Conservation (phyloP, 768 basidiomycete genomes). For the Amanita polypyramis region DNA sequence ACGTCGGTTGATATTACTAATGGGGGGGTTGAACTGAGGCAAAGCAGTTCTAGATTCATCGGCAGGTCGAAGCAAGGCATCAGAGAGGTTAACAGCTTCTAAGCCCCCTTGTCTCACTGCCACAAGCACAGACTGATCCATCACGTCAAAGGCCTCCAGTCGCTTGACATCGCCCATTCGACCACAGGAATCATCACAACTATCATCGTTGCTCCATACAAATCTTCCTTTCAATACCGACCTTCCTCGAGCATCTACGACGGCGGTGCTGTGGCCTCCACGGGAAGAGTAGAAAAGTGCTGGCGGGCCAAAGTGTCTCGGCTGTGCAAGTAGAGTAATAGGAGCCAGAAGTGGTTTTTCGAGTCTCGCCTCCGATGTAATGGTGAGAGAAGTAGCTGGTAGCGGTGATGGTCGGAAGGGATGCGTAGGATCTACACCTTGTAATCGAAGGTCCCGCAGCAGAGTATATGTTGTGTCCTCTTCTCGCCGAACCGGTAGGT, state of each 20-base stretch:
- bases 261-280: constrained; percentile 83
- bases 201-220: constrained; percentile 65
- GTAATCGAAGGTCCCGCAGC: constrained; percentile 65
- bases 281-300: constrained; percentile 81
- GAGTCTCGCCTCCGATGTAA: constrained; percentile 10
- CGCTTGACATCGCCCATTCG: constrained; percentile 78
- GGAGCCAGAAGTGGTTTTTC: constrained; percentile 58
- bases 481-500: constrained; percentile 72
- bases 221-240: constrained; percentile 78
- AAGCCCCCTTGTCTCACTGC: constrained; percentile 83
- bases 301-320: constrained; percentile 78
- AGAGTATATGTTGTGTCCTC: constrained; percentile 59
- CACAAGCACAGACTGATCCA: constrained; percentile 66
- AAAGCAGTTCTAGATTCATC: constrained; percentile 66
- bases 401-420: constrained; percentile 53
- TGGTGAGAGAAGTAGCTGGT: constrained; percentile 18
- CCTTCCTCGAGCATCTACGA: constrained; percentile 78
- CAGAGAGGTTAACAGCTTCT: constrained; percentile 71
- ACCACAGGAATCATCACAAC: constrained; percentile 26
- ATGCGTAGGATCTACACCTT: constrained; percentile 72
- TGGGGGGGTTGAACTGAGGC: constrained; percentile 60
- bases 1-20: constrained; percentile 54
- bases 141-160: constrained; percentile 72
- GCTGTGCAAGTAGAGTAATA: constrained; percentile 69
- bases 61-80: constrained; percentile 70